These are phyloP conservation scores for Phytophthora hibernalis DNA, from an alignment of 352 stramenopile genomes.

Conservation along the genomic window DNA sequence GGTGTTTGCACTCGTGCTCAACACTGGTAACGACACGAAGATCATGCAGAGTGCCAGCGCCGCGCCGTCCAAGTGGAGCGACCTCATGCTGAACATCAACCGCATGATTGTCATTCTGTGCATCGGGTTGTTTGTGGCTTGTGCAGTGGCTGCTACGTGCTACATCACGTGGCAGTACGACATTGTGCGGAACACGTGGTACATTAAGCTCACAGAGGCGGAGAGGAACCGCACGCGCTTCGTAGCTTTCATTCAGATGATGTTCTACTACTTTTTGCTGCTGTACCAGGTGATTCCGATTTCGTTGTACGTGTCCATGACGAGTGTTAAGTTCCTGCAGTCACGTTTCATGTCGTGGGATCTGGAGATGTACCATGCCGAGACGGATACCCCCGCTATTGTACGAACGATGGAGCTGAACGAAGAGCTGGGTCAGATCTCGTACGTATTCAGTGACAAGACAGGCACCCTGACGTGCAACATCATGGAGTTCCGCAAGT, in stretches of 20 bases:
- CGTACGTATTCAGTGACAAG: slow-evolving; percentile 92
- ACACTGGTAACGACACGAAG: slow-evolving; percentile 93
- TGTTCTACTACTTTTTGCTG: slow-evolving; percentile 94
- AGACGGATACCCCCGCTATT: slow-evolving; percentile 91
- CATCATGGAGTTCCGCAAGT: slow-evolving; percentile 96
- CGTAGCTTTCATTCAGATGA: slow-evolving; percentile 84
- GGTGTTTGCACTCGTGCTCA: slow-evolving; percentile 88
- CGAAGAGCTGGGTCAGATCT: slow-evolving; percentile 93
- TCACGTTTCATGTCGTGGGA: slow-evolving; percentile 89
- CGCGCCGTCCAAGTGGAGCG: slow-evolving; percentile 85
- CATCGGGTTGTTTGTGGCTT: slow-evolving; percentile 68
- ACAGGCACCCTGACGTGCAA: slow-evolving; percentile 95
- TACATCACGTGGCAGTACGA: slow-evolving; percentile 84
- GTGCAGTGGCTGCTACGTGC: slow-evolving; percentile 68
- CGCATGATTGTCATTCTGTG: slow-evolving; percentile 84
- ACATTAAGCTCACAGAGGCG: slow-evolving; percentile 57
- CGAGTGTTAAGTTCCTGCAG: slow-evolving; percentile 90
- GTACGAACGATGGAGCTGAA: slow-evolving; percentile 90
- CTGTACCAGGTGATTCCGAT: slow-evolving; percentile 94
- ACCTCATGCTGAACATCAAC: slow-evolving; percentile 85
- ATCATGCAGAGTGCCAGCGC: slow-evolving; percentile 88
- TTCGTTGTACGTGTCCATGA: slow-evolving; percentile 94
- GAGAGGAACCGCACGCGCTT: slow-evolving; percentile 52
- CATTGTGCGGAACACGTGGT: slow-evolving; percentile 78
- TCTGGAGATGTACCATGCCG: slow-evolving; percentile 90